These are phyloP conservation scores for Entomortierella parvispora DNA, from an alignment of 192 early-diverging fungal species.

Conservation along the genomic window DNA sequence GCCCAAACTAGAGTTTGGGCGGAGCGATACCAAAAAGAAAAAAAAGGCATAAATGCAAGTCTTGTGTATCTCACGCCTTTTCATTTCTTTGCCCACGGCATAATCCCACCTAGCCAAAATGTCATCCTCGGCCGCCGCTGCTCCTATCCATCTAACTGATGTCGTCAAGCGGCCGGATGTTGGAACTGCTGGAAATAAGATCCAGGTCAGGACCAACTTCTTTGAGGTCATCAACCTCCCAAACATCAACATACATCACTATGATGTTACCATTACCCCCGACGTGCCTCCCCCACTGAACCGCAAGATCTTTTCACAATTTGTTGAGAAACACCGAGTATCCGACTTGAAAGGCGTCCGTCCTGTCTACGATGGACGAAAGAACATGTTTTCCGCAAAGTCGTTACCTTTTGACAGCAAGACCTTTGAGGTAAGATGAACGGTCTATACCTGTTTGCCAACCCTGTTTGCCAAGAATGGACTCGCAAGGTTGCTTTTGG, in stretches of 20 bases:
- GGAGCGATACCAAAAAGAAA: no score
- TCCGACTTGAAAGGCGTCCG: slow-evolving; percentile 64
- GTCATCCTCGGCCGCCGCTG: no score
- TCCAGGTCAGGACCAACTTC: slow-evolving; percentile 73
- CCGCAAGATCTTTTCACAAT: slow-evolving; percentile 70
- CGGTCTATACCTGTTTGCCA: neutral
- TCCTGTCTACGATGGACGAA: slow-evolving; percentile 86
- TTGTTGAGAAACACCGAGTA: slow-evolving; percentile 60
- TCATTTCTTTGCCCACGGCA: no score
- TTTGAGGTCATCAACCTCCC: slow-evolving; percentile 76
- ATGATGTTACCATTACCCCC: slow-evolving; percentile 81
- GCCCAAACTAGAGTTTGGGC: no score
- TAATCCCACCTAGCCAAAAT: no score
- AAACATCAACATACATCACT: slow-evolving; percentile 78
- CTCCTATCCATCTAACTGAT: slow-evolving; percentile 43
- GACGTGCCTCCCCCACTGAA: slow-evolving; percentile 81
- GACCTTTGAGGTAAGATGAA: slow-evolving; percentile 62
- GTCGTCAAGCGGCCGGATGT: slow-evolving; percentile 54
- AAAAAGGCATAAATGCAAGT: no score
- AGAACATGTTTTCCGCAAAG: slow-evolving; percentile 75
- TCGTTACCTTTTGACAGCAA: slow-evolving; percentile 61
- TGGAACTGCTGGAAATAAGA: slow-evolving; percentile 56
- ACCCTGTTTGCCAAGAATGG: no score
- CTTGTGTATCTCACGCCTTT: no score
- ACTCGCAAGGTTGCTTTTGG: neutral